Conservation (phyloP, 164 flowering plant species). For the Annona squamosa region DNA sequence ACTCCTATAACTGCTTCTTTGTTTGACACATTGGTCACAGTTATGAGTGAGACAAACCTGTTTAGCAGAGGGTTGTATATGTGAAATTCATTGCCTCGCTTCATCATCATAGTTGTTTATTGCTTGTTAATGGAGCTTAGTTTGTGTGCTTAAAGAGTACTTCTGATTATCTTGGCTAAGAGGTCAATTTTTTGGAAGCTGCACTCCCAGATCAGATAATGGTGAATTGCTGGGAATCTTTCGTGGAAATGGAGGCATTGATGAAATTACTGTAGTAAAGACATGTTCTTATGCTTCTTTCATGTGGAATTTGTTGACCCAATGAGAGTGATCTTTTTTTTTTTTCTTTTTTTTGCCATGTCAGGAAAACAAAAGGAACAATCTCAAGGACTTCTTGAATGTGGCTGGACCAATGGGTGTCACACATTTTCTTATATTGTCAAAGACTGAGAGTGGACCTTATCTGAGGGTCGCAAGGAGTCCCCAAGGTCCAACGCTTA, state of each 20-base stretch:
- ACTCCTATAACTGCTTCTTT: too few species aligned
- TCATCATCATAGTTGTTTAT: not conserved
- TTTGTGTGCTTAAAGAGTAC: not conserved
- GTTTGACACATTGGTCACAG: too few species aligned
- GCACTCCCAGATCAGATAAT: not conserved
- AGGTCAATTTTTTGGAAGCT: not conserved
- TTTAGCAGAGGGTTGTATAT: not conserved
- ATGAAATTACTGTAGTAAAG: too few species aligned
- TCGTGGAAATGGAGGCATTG: too few species aligned
- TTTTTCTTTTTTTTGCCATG: slow-evolving; percentile 2
- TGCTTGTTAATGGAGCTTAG: not conserved
- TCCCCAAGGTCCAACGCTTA: slow-evolving; percentile 93
- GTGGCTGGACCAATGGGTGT: slow-evolving; percentile 98
- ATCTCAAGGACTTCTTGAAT: slow-evolving; percentile 77
- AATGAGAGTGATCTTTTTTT: not conserved
- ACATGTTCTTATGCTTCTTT: not conserved
- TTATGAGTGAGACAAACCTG: too few species aligned
- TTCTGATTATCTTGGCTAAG: not conserved
- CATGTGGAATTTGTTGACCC: not conserved
- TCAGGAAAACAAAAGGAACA: slow-evolving; percentile 90
- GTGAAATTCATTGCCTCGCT: not conserved
- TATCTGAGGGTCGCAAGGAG: slow-evolving; percentile 82
- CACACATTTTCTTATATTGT: slow-evolving; percentile 84
- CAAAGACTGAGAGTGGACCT: slow-evolving; percentile 66
- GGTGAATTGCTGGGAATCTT: too few species aligned